Percentiles rank a stretch among this genome's conserved stretches.
Conservation (phyloP, 768 basidiomycete species). For the Boletus fagicola region DNA sequence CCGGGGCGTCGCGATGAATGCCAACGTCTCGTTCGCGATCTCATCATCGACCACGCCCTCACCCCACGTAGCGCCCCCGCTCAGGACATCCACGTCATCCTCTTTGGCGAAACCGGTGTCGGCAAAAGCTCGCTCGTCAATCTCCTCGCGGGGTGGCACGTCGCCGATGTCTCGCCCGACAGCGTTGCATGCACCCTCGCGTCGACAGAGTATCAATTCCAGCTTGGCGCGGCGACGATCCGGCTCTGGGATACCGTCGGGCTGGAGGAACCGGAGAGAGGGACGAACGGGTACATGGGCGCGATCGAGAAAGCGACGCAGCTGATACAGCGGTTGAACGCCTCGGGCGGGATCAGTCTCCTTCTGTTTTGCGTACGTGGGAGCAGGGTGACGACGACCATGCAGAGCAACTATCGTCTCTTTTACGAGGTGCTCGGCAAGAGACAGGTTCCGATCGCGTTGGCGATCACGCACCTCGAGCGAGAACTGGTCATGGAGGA, state of each 20-base stretch:
- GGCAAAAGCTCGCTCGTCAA: slow-evolving; percentile 38
- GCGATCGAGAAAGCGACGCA: slow-evolving; percentile 30
- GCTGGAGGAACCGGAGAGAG: slow-evolving; percentile 25
- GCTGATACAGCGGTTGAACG: slow-evolving; percentile 32
- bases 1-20: slow-evolving; percentile 23
- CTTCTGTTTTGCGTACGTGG: slow-evolving; percentile 36
- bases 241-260: slow-evolving; percentile 36
- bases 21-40: slow-evolving; percentile 25
- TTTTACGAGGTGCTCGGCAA: slow-evolving; percentile 42
- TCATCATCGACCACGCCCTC: slow-evolving; percentile 24
- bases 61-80: slow-evolving; percentile 17
- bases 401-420: slow-evolving; percentile 33
- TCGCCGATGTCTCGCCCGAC: slow-evolving; percentile 25
- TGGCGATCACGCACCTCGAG: slow-evolving; percentile 42
- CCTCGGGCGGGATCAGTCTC: slow-evolving; percentile 30
- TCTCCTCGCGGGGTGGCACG: slow-evolving; percentile 35
- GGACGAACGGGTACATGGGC: slow-evolving; percentile 18
- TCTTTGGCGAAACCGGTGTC: slow-evolving; percentile 43
- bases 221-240: slow-evolving; percentile 20
- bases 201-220: slow-evolving; percentile 26
- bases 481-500: slow-evolving; percentile 29
- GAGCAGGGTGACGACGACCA: slow-evolving; percentile 27
- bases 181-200: slow-evolving; percentile 34
- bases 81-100: slow-evolving; percentile 31
- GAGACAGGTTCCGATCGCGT: slow-evolving; percentile 36